Evolutionary conservation across 176 grass and related monocot genomes (phyloP), one percentile per base, ranked within the genome.

Genomic region (Oryza rufipogon): DNA sequence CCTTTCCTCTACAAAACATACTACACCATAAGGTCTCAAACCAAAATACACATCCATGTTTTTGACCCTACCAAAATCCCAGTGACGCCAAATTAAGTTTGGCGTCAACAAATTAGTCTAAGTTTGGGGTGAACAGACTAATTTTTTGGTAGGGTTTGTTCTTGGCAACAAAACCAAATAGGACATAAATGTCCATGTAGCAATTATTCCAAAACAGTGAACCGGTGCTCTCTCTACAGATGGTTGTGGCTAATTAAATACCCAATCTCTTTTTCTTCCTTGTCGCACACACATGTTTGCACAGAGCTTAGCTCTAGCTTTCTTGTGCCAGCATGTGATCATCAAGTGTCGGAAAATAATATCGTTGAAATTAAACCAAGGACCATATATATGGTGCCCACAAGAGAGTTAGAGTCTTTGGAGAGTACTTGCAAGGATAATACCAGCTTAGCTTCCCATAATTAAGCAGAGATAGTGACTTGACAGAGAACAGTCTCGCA

Each of bases 361-460:
- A n/a, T 58, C 54, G 19, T 58, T 58, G 54, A 58, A 58, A 32
- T 32, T 32, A 32, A 32, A n/a, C 17, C 6, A 58, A 58, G 6
- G 54, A n/a, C 54, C 54, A 7, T 6, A 10, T 58, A 7, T 6
- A 10, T 58, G 54, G 17, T 58, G 16, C 54, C 54, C 54, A 58
- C 54, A 58, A 1, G 54, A n/a, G 52, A 52, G 49, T 16, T 16
- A 49, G 48, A 51, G 42, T 44, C 42, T 44, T 49, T 49, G 10
- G 19, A 58, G 19, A 58, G 58, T 63, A 10, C 58, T 63, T 63
- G n/a, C 7, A 63, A 22, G 23, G 58, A 63, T 63, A 63, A 63
- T 63, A 63, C 58, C 58, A 58, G 58, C 58, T 63, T 63, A 63
- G 58, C 58, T 63, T 63, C 58, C 58, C 58, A 23, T 63, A 23